phyloP scores from a whole-genome alignment of 352 stramenopile species.

The Globisporangium lucens region DNA sequence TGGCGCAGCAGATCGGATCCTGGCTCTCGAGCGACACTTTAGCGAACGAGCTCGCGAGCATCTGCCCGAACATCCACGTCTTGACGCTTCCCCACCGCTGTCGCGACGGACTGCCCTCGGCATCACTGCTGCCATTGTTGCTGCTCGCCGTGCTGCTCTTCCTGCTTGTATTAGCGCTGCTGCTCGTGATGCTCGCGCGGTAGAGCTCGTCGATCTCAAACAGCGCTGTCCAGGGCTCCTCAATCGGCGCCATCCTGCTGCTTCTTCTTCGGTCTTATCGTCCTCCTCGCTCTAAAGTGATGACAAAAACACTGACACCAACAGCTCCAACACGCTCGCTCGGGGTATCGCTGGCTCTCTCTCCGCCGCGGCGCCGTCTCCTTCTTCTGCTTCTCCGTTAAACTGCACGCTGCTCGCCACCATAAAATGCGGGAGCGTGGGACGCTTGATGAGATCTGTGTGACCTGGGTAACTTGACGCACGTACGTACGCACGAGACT shows the following conservation, averaged over 20 bases:
- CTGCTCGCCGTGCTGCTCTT: slow-evolving; percentile 5
- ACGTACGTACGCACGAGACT: neutral
- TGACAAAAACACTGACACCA: neutral
- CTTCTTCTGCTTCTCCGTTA: neutral
- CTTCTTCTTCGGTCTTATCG: neutral
- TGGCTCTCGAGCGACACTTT: slow-evolving; percentile 40
- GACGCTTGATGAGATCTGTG: neutral
- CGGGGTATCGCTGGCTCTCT: slow-evolving; percentile 2
- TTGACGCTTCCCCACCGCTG: slow-evolving; percentile 62
- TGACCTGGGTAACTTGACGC: neutral
- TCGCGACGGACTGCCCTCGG: slow-evolving; percentile 18
- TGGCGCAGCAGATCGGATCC: slow-evolving; percentile 1
- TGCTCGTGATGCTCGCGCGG: slow-evolving; percentile 6
- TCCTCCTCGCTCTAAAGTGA: neutral
- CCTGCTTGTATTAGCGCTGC: neutral
- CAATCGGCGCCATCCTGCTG: slow-evolving; percentile 16
- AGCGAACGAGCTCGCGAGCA: slow-evolving; percentile 63
- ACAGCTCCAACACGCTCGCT: neutral
- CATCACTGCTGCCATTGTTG: slow-evolving; percentile 6
- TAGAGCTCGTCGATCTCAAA: slow-evolving; percentile 6
- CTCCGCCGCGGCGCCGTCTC: neutral
- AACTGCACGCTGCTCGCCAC: neutral
- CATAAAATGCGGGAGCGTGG: slow-evolving; percentile 10
- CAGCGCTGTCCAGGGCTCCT: slow-evolving; percentile 14
- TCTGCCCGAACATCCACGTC: slow-evolving; percentile 71